Evolutionary conservation across 345 rosid genomes (phyloP).

Genomic region (Stellera chamaejasme): DNA sequence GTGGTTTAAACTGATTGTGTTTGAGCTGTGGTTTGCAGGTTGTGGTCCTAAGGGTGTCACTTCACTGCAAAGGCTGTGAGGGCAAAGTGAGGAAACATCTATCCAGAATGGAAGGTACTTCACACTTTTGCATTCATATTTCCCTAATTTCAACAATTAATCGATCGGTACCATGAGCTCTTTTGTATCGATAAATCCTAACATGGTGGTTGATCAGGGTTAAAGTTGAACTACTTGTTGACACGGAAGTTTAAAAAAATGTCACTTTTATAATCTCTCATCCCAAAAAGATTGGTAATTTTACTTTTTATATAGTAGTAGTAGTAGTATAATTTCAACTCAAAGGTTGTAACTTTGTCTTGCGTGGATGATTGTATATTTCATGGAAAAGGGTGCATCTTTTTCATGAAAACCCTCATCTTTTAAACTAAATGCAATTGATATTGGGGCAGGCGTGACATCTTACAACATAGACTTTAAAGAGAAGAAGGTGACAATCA

Average conservation of each 20-base stretch:
- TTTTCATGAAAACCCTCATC: not conserved
- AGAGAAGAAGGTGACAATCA: constrained; percentile 85
- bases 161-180: too few relatives aligned
- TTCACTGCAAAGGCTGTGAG: constrained; percentile 91
- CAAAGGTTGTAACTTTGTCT: not conserved
- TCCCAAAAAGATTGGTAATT: too few relatives aligned
- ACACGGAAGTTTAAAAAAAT: too few relatives aligned
- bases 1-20: constrained; percentile 9
- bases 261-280: too few relatives aligned
- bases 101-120: constrained; percentile 78
- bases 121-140: too few relatives aligned
- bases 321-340: too few relatives aligned
- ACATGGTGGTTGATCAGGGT: too few relatives aligned
- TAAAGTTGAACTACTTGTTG: too few relatives aligned
- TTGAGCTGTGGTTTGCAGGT: constrained; percentile 77
- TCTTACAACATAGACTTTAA: constrained; percentile 80
- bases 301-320: too few relatives aligned
- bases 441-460: constrained; percentile 54
- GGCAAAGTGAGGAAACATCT: constrained; percentile 85
- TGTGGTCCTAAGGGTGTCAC: constrained; percentile 83
- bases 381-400: not conserved
- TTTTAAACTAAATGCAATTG: too few relatives aligned
- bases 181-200: too few relatives aligned
- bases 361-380: not conserved
- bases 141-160: too few relatives aligned